These are phyloP conservation scores for Starmerella bombicola DNA, from an alignment of 805 yeast genomes.

Conservation along the genomic window DNA sequence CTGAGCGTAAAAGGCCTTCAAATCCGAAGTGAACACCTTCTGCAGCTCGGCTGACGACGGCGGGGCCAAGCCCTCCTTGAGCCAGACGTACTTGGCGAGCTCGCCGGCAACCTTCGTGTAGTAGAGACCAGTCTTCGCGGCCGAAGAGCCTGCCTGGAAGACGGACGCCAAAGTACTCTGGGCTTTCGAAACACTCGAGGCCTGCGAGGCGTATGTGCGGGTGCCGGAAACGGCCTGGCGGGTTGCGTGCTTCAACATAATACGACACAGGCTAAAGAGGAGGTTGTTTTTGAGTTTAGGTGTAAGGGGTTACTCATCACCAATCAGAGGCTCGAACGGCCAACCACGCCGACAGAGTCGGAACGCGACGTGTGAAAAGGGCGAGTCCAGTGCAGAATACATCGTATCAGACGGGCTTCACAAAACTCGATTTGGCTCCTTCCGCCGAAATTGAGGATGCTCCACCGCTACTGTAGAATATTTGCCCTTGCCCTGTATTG, in stretches of 20 bases:
- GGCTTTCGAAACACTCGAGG: constrained; percentile 14
- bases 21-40: constrained; percentile 44
- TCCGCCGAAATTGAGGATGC: too few relatives aligned
- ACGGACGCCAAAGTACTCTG: constrained; percentile 23
- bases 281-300: background rate
- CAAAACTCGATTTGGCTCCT: too few relatives aligned
- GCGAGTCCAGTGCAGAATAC: too few relatives aligned
- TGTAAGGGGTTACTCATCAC: constrained; percentile 2
- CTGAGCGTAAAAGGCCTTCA: constrained; percentile 30
- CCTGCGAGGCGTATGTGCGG: constrained; percentile 18
- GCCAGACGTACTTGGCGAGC: constrained; percentile 65
- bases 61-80: constrained; percentile 87
- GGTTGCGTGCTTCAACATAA: constrained; percentile 19
- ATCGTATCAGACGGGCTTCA: too few relatives aligned
- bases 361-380: background rate
- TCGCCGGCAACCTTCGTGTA: constrained; percentile 59
- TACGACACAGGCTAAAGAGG: background rate
- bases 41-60: constrained; percentile 70
- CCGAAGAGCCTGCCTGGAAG: constrained; percentile 32
- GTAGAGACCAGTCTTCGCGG: constrained; percentile 52
- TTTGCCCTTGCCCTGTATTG: too few relatives aligned
- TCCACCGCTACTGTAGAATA: too few relatives aligned
- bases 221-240: constrained; percentile 28
- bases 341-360: too few relatives aligned
- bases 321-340: constrained; percentile 1